Conservation (phyloP, 2,329 filamentous ascomycete species). For the Sporothrix mexicana region DNA sequence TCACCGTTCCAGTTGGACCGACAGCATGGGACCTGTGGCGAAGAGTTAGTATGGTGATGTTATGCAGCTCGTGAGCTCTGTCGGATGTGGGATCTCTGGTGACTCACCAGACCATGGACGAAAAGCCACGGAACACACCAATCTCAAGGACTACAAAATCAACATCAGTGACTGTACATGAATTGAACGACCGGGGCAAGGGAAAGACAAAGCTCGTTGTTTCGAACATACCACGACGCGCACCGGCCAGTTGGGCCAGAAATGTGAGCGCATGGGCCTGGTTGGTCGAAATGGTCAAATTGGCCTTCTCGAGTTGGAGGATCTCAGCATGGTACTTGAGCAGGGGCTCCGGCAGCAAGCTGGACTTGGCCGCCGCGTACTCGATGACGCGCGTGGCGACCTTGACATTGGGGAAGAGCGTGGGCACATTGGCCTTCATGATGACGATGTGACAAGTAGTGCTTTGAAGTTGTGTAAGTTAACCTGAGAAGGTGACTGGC, state of each 20-base stretch:
- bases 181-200: too few species aligned
- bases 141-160: conserved; percentile 53
- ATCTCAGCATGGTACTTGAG: conserved; percentile 50
- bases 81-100: neutral
- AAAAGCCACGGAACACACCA: conserved; percentile 57
- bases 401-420: conserved; percentile 51
- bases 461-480: neutral
- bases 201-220: neutral
- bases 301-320: conserved; percentile 37
- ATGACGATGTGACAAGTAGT: neutral
- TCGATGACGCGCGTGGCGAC: conserved; percentile 50
- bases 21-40: conserved; percentile 48
- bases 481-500: too few species aligned
- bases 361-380: conserved; percentile 53
- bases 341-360: conserved; percentile 51
- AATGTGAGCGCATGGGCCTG: conserved; percentile 44
- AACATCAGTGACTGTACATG: neutral
- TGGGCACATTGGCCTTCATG: conserved; percentile 50
- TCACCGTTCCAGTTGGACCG: conserved; percentile 51
- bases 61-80: too few species aligned
- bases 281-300: conserved; percentile 40
- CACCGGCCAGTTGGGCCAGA: conserved; percentile 50
- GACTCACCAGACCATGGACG: conserved; percentile 52
- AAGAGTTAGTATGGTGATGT: neutral
- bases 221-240: conserved; percentile 43